phyloP scores from a whole-genome alignment of 257 asterid species.

The Nicotiana otophora region DNA sequence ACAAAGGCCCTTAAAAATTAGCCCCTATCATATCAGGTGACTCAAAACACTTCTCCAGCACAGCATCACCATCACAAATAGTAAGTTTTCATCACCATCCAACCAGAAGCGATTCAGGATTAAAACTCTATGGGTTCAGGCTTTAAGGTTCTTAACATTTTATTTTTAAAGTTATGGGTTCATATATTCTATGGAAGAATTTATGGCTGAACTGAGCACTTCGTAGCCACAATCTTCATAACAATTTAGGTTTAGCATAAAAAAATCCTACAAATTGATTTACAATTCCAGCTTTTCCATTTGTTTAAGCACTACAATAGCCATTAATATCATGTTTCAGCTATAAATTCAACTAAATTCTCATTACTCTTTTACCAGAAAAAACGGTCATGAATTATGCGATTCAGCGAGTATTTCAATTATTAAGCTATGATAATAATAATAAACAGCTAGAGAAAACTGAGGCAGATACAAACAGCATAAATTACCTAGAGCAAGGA shows the following conservation, averaged over 20 bases:
- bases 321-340: neutral
- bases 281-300: neutral
- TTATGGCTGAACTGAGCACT: neutral
- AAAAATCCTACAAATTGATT: neutral
- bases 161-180: no score
- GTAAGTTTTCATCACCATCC: neutral
- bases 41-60: neutral
- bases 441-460: neutral
- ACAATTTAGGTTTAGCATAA: neutral
- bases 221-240: neutral
- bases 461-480: neutral
- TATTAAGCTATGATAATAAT: neutral
- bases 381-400: neutral
- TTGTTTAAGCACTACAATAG: neutral
- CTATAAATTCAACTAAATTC: neutral
- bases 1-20: neutral
- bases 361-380: no score
- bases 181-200: neutral
- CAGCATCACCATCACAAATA: neutral
- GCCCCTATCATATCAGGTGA: neutral
- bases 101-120: neutral
- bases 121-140: no score
- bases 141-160: no score
- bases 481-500: slow-evolving; percentile 46
- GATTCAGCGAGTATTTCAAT: neutral